Conservation (phyloP, 495 filamentous ascomycete species). For the Aspergillus asperescens region DNA sequence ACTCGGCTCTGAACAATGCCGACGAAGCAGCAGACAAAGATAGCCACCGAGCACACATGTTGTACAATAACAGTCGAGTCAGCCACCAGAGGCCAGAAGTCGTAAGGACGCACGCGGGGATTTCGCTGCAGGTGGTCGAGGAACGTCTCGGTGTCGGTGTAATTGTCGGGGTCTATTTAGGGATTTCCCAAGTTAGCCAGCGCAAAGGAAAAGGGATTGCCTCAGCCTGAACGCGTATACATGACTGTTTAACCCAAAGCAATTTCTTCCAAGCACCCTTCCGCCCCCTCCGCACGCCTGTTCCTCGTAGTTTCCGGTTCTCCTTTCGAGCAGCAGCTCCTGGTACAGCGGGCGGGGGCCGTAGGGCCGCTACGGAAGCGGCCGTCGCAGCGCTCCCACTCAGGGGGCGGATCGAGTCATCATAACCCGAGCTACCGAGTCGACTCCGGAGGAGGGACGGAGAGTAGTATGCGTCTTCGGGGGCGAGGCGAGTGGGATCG, state of each 20-base stretch:
- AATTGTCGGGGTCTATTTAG: conserved; percentile 95
- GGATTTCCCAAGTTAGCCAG: background rate
- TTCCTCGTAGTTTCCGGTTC: conserved; percentile 46
- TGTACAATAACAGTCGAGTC: conserved; percentile 96
- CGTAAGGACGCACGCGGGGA: conserved; percentile 87
- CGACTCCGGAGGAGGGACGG: conserved; percentile 52
- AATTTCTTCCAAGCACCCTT: conserved; percentile 85
- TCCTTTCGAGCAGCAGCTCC: conserved; percentile 26
- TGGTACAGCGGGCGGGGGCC: conserved; percentile 35
- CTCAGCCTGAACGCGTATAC: conserved; percentile 40
- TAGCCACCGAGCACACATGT: conserved; percentile 87
- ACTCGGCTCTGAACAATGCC: conserved; percentile 82
- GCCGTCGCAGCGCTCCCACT: conserved; percentile 28
- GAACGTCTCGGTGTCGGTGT: conserved; percentile 93
- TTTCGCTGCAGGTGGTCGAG: conserved; percentile 95
- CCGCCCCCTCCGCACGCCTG: conserved; percentile 56
- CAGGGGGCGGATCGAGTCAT: conserved; percentile 31
- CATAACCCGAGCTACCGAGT: conserved; percentile 38
- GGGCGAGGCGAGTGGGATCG: conserved; percentile 60
- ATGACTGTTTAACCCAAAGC: conserved; percentile 95
- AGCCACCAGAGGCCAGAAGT: conserved; percentile 95
- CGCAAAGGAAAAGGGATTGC: background rate
- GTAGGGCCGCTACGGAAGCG: conserved; percentile 33
- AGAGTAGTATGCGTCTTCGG: conserved; percentile 76
- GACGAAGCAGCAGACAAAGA: conserved; percentile 91